A percentile compares a stretch with the other conserved stretches of the same genome.
Evolutionary conservation across 352 stramenopile genomes (phyloP).

Genomic region (Pythium rishiriense): DNA sequence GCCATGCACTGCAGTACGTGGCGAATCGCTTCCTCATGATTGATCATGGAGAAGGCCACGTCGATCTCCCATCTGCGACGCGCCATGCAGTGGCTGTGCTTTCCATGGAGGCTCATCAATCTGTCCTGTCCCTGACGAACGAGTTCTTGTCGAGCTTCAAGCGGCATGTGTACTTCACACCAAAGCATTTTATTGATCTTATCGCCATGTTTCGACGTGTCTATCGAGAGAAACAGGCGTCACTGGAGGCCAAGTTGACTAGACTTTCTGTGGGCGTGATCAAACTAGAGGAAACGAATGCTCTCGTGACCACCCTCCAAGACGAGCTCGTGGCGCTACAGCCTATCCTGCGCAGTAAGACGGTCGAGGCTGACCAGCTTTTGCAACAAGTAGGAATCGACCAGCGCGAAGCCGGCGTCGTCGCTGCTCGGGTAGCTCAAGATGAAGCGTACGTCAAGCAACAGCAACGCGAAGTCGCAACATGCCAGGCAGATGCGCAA

Average conservation of each 20-base stretch:
- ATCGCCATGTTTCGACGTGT: constrained; percentile 86
- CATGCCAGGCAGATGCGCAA: constrained; percentile 72
- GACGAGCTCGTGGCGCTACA: constrained; percentile 86
- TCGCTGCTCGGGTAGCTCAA: constrained; percentile 49
- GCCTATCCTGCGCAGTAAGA: constrained; percentile 63
- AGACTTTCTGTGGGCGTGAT: constrained; percentile 62
- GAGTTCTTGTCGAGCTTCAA: constrained; percentile 40
- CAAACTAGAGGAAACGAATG: constrained; percentile 75
- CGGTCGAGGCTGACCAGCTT: constrained; percentile 61
- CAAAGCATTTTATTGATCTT: constrained; percentile 90
- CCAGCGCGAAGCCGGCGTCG: constrained; percentile 48
- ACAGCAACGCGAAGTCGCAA: constrained; percentile 59
- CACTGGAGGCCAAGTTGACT: constrained; percentile 47
- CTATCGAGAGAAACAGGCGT: constrained; percentile 51
- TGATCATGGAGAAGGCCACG: not conserved
- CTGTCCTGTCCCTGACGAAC: constrained; percentile 19
- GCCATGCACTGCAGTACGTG: constrained; percentile 82
- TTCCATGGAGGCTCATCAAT: constrained; percentile 63
- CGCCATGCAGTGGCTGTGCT: constrained; percentile 36
- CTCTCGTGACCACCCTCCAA: constrained; percentile 56
- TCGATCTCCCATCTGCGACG: constrained; percentile 20
- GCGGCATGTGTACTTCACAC: constrained; percentile 64
- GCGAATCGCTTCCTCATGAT: constrained; percentile 52
- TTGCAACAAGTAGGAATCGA: constrained; percentile 62
- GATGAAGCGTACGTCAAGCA: constrained; percentile 69